phyloP scores from a whole-genome alignment of 164 flowering plant genomes.

The Vitis vinifera region ASM3070453v1 NC_081813.1:545001-545500 shows the following conservation, averaged over 20 bases:
- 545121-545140: slow-evolving; percentile 37
- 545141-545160: slow-evolving; percentile 35
- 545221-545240: not conserved
- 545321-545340: no score
- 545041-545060: slow-evolving; percentile 87
- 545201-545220: slow-evolving; percentile 20
- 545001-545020: slow-evolving; percentile 44
- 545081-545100: slow-evolving; percentile 27
- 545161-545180: slow-evolving; percentile 34
- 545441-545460: no score
- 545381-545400: no score
- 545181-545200: slow-evolving; percentile 70
- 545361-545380: no score
- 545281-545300: not conserved
- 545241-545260: no score
- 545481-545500: no score
- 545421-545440: no score
- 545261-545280: not conserved
- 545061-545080: slow-evolving; percentile 54
- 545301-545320: no score
- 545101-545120: slow-evolving; percentile 32
- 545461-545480: no score
- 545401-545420: no score
- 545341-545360: no score
- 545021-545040: slow-evolving; percentile 86